Evolutionary conservation across 1,284 basidiomycete genomes (phyloP).

Genomic region (Papiliotrema laurentii): DNA sequence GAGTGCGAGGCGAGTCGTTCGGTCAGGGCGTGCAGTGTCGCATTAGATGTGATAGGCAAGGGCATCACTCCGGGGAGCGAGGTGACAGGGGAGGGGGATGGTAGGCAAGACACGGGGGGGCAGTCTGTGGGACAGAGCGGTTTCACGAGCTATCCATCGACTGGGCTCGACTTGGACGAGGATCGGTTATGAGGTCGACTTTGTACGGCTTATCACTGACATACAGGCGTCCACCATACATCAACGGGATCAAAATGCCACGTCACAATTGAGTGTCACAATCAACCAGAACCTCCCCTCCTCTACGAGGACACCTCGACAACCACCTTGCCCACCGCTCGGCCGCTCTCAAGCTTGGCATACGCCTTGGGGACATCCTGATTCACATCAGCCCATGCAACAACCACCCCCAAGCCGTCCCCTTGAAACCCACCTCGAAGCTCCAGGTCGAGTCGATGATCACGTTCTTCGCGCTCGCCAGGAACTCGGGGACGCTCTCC

Average conservation of each 20-base stretch:
- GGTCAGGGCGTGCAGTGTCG: slow-evolving; percentile 31
- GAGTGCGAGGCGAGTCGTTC: slow-evolving; percentile 33
- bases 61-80: neutral
- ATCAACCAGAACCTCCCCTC: too few species aligned
- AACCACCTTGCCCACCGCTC: slow-evolving; percentile 61
- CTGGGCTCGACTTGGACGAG: too few species aligned
- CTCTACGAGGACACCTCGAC: slow-evolving; percentile 37
- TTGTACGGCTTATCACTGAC: too few species aligned
- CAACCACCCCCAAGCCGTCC: neutral
- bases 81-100: neutral
- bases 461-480: slow-evolving; percentile 53
- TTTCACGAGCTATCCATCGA: too few species aligned
- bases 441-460: slow-evolving; percentile 59
- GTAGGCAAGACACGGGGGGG: neutral
- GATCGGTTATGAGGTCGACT: too few species aligned
- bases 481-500: slow-evolving; percentile 20
- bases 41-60: slow-evolving; percentile 13
- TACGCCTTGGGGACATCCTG: slow-evolving; percentile 57
- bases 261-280: too few species aligned
- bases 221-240: too few species aligned
- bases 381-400: neutral
- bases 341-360: slow-evolving; percentile 55
- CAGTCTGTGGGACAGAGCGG: too few species aligned
- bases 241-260: neutral
- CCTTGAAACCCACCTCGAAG: slow-evolving; percentile 50